Conservation (phyloP, 2,329 filamentous ascomycete species). For the Aureobasidium sp. region DNA sequence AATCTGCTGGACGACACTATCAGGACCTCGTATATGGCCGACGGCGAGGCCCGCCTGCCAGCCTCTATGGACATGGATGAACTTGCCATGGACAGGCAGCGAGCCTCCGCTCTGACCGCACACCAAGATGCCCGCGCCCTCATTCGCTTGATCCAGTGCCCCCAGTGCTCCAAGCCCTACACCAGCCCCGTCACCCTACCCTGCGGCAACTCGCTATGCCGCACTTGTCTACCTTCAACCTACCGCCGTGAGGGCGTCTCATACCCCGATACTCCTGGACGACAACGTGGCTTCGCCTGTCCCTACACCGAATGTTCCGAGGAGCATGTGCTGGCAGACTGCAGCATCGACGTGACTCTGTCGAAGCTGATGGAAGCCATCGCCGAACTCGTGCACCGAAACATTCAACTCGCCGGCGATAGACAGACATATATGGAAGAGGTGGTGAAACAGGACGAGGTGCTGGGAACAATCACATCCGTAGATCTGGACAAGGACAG, state of each 20-base stretch:
- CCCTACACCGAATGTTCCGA: constrained; percentile 58
- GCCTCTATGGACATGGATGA: constrained; percentile 40
- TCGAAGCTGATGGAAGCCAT: constrained; percentile 62
- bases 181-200: constrained; percentile 66
- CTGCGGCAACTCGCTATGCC: constrained; percentile 74
- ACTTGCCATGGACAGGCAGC: constrained; percentile 27
- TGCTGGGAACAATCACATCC: constrained; percentile 23
- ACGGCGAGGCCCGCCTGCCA: constrained; percentile 16
- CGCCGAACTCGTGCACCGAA: constrained; percentile 44
- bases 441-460: constrained; percentile 30
- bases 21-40: neutral
- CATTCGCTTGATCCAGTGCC: constrained; percentile 71
- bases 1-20: constrained; percentile 8
- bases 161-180: constrained; percentile 62
- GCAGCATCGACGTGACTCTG: constrained; percentile 67
- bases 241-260: constrained; percentile 63
- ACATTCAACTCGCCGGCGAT: constrained; percentile 26
- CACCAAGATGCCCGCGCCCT: constrained; percentile 54
- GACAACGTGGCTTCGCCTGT: constrained; percentile 66
- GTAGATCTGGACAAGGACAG: constrained; percentile 27
- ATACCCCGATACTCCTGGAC: constrained; percentile 63
- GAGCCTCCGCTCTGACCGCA: constrained; percentile 38
- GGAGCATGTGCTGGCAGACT: constrained; percentile 73
- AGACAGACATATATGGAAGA: constrained; percentile 32
- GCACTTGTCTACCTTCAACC: constrained; percentile 61